Percentiles rank a stretch among this genome's conserved stretches.
Evolutionary conservation across 306 rosid species (phyloP).

Genomic region (Malus fusca): DNA sequence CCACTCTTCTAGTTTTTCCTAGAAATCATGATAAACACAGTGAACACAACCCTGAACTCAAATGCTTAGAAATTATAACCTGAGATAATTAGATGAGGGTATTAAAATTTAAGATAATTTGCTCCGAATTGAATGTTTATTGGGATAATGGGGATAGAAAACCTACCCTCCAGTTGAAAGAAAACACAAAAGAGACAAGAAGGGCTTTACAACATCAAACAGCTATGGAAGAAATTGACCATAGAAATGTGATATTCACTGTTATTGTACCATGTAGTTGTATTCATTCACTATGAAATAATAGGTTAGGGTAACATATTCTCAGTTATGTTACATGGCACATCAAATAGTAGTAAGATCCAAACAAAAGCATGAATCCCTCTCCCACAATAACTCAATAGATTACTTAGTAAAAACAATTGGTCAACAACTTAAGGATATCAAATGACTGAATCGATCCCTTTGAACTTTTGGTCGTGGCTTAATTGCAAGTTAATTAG

Average conservation of each 20-base stretch:
- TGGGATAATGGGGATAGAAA: neutral
- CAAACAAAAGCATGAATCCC: neutral
- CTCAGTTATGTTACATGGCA: neutral
- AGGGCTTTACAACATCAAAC: neutral
- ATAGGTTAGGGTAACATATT: neutral
- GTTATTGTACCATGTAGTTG: neutral
- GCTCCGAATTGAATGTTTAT: neutral
- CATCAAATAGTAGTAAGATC: neutral
- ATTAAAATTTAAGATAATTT: neutral
- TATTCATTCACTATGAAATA: neutral
- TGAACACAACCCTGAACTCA: constrained; percentile 9
- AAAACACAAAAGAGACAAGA: neutral
- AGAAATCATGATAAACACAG: constrained; percentile 21
- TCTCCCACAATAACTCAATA: neutral
- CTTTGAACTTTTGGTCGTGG: neutral
- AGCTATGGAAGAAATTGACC: neutral
- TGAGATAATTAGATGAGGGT: neutral
- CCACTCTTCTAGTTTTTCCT: constrained; percentile 97
- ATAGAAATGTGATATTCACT: neutral
- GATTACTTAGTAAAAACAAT: neutral
- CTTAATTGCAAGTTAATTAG: neutral
- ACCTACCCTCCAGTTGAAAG: neutral
- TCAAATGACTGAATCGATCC: neutral
- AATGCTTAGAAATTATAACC: neutral
- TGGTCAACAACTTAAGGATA: neutral